Evolutionary conservation across 2,329 filamentous ascomycete genomes (phyloP), one percentile per base, ranked within the genome.

Genomic region (Leptoxyphium fumago): DNA sequence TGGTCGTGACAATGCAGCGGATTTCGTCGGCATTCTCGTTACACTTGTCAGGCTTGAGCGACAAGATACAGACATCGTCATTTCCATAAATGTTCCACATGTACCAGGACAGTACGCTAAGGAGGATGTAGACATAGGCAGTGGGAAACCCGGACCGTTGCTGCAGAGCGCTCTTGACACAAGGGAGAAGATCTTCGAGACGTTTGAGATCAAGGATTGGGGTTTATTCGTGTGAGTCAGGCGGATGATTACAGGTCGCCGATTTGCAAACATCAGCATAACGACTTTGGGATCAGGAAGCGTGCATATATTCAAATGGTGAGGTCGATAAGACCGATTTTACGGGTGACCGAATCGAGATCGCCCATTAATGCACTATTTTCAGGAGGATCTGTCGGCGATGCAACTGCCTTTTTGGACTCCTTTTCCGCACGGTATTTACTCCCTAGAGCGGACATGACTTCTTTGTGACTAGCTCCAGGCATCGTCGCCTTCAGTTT

Each of bases 51-150:
- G 89, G 13, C 70, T 96, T 40, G 80, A 80, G 62, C 73, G 75
- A 55, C 73, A 87, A 58, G 71, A 70, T 45, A 89, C 88, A 1
- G 89, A 96, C 63, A 67, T 96, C 34, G 68, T 94, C 40, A 77
- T 94, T 49, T 84, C 84, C 36, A 77, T 94, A 58, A 95, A 94
- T 63, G 83, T 94, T 40, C 89, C 88, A 26, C 82, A 91, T 58
- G 80, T 86, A 52, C 72, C 76, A 53, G 80, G 80, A 49, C 77
- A 83, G 61, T 86, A 86, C 59, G 71, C 79, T 54, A 75, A 79
- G 61, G 79, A 81, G 8, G 79, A 85, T 29, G 76, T 89, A 13
- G 77, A 84, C 56, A 64, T 80, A 45, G 72, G 77, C 56, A 63
- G 77, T 45, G 78, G 78, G 13, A 78, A 74, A 58, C 73, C 74